Evolutionary conservation across 2,329 filamentous ascomycete species (phyloP), one percentile per base, ranked within the genome.

Genomic region (Metarhizium humberi): DNA sequence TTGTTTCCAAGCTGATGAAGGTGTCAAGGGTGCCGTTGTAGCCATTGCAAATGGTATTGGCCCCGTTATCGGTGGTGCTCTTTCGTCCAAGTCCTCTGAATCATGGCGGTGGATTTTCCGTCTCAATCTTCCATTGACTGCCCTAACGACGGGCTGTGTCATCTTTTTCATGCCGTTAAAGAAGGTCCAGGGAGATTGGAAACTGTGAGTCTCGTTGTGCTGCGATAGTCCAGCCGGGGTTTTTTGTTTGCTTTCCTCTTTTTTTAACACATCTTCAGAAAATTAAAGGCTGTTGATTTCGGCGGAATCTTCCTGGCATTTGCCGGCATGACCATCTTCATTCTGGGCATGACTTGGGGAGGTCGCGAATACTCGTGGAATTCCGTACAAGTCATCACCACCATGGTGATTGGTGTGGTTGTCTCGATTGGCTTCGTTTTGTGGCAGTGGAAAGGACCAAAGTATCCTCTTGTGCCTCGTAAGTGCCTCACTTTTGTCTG

Each of bases 351-450:
- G 38, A 80, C 79, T 2, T 85, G 82, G 80, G 82, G 81, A 29
- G 83, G 82, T 1, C 77, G 77, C 46, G 72, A 81, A 57, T 81
- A 82, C 58, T 61, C 73, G 0, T 86, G 82, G 82, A 64, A 72
- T 2, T 81, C 78, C 0, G 67, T 71, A 0, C 76, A 80, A 58
- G 79, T 84, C 13, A 73, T 85, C 49, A 72, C 71, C 0, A 78
- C 81, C 0, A 61, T 86, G 1, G 67, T 80, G 1, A 63, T 83
- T 2, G 83, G 84, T 4, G 59, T 64, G 18, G 59, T 68, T 1
- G 64, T 77, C 6, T 74, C 75, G n/a, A 65, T 75, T 38, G 71
- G 67, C 1, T 83, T 83, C 54, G 69, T 77, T 34, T 54, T 81
- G 2, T 82, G 79, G 77, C 75, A 80, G 58, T 75, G 72, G 69